phyloP scores from a whole-genome alignment of 2,329 filamentous ascomycete genomes.

The Colletotrichum gloeosporioides region DNA sequence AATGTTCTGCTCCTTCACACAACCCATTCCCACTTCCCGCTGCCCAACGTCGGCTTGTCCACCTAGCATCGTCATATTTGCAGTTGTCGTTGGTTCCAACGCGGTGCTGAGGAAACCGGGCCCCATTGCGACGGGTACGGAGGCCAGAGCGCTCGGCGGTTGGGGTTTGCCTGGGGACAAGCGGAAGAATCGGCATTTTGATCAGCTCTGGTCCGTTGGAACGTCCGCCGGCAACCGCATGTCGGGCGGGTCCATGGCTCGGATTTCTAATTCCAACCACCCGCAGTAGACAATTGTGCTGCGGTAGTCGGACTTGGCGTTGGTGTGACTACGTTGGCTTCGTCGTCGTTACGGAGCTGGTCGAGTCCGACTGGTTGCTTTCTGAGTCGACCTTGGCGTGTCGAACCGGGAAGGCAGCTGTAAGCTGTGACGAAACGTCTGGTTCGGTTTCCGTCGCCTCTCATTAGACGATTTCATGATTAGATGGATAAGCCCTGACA shows the following conservation, averaged over 20 bases:
- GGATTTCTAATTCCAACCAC: neutral
- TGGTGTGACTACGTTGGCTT: neutral
- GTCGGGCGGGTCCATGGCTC: neutral
- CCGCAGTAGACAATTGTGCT: neutral
- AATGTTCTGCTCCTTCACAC: neutral
- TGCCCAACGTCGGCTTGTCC: neutral
- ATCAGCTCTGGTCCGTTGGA: neutral
- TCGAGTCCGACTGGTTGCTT: neutral
- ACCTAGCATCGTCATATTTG: neutral
- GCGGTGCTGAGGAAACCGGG: neutral
- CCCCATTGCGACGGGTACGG: neutral
- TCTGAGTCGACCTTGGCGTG: neutral
- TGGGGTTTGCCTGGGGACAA: neutral
- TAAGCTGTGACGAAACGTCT: slow-evolving; percentile 4
- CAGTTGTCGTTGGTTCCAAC: neutral
- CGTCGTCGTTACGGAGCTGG: neutral
- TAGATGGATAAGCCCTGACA: slow-evolving; percentile 19
- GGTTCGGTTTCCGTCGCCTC: neutral
- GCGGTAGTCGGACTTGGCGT: neutral
- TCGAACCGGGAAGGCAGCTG: neutral
- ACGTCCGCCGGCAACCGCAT: neutral
- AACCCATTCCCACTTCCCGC: neutral
- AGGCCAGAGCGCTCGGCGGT: neutral
- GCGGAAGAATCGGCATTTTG: slow-evolving; percentile 1
- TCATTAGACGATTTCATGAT: neutral